Evolutionary conservation across 1,139 yeast genomes (phyloP), one percentile per base, ranked within the genome.

Genomic region (Candida albicans): DNA sequence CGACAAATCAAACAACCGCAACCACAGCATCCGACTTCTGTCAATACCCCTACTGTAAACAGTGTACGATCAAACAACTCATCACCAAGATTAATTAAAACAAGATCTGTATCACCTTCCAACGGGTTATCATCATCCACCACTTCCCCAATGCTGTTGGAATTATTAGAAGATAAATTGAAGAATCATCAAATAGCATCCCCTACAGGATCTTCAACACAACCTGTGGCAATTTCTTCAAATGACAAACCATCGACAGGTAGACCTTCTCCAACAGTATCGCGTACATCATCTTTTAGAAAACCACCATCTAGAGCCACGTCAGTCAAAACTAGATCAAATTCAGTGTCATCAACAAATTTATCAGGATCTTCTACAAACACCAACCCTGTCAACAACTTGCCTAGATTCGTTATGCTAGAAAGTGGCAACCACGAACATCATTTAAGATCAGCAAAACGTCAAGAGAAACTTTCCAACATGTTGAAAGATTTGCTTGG

Each of bases 401-500:
- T 61, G 42, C 77, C 81, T 1, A 56, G 89, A 35, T 82, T 83
- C 55, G 56, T 64, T 33, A 67, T 82, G 59, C 61, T 69, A 42
- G 89, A 82, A 39, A 82, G 82, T 51, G 91, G 95, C 2, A 51
- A 67, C 10, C 98, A 91, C 62, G 88, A 82, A 55, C 98, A 91
- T 64, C 82, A 81, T 58, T 71, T 91, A 52, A 77, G 82, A 48
- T 81, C 85, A 37, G 84, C 91, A 9, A 82, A 84, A 57, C 77
- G 98, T 52, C 97, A 90, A 62, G 98, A 91, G 59, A 90, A 89
- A 60, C 71, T 91, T 39, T 79, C 89, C 14, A 82, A 83, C 49
- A 87, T 91, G 96, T 75, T 93, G 52, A 88, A 88, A 54, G 96
- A 88, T 58, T 73, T 89, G 51, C 66, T 91, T 47, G 95, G 91